Evolutionary conservation across 495 filamentous ascomycete genomes (phyloP).

Genomic region (Bacidia gigantensis): DNA sequence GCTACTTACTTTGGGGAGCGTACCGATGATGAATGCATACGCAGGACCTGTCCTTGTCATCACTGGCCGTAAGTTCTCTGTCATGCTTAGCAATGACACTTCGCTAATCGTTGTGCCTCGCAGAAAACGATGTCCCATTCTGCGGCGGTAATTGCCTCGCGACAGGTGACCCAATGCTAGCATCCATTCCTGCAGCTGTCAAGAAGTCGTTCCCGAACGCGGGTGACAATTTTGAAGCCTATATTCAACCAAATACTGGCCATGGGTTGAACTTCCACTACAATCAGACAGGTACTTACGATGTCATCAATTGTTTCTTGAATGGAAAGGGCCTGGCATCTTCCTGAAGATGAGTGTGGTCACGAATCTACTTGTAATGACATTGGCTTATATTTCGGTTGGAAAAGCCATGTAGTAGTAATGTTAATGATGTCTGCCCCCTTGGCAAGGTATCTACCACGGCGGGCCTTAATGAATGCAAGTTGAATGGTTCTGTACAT

Average conservation of each 20-base stretch:
- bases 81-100: not conserved
- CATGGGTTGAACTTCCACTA: conserved; percentile 41
- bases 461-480: too few species aligned
- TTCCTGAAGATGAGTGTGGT: conserved; percentile 1
- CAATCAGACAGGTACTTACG: conserved; percentile 31
- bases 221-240: conserved; percentile 26
- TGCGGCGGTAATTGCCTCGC: conserved; percentile 39
- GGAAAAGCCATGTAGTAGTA: too few species aligned
- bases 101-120: not conserved
- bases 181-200: conserved; percentile 29
- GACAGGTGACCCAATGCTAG: conserved; percentile 20
- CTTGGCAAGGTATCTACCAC: too few species aligned
- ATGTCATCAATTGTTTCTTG: conserved; percentile 25
- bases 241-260: conserved; percentile 35
- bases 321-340: conserved; percentile 18
- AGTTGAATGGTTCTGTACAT: too few species aligned
- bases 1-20: conserved; percentile 28
- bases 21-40: conserved; percentile 23
- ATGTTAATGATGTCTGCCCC: too few species aligned
- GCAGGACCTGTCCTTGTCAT: conserved; percentile 35
- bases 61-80: conserved; percentile 23
- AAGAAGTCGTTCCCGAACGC: conserved; percentile 29
- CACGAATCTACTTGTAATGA: too few species aligned
- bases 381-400: too few species aligned
- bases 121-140: conserved; percentile 34